Conservation (phyloP, 805 yeast genomes). For the Candida michaelii region DNA sequence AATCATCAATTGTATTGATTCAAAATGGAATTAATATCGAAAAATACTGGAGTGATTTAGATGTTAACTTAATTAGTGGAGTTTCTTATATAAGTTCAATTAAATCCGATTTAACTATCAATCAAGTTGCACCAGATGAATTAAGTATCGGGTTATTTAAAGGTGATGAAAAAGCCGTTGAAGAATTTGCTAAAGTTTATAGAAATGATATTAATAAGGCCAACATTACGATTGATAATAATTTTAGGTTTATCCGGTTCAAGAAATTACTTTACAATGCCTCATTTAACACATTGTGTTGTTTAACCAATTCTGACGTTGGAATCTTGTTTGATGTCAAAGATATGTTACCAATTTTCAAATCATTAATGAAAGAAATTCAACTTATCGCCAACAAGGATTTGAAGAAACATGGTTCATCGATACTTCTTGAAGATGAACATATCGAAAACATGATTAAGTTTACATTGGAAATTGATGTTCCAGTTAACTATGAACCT, state of each 20-base stretch:
- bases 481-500: slow-evolving; percentile 39
- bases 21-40: slow-evolving; percentile 28
- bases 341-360: slow-evolving; percentile 20
- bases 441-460: slow-evolving; percentile 42
- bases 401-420: slow-evolving; percentile 13
- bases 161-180: slow-evolving; percentile 24
- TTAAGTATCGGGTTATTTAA: slow-evolving; percentile 28
- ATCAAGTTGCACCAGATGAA: slow-evolving; percentile 27
- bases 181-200: slow-evolving; percentile 21
- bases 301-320: slow-evolving; percentile 27
- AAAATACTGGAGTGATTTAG: slow-evolving; percentile 21
- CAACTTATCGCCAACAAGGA: slow-evolving; percentile 23
- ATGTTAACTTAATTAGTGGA: slow-evolving; percentile 27
- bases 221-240: slow-evolving; percentile 20
- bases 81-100: slow-evolving; percentile 34
- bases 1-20: slow-evolving; percentile 23
- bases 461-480: slow-evolving; percentile 51
- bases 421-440: slow-evolving; percentile 17
- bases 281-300: slow-evolving; percentile 55
- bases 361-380: slow-evolving; percentile 24
- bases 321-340: slow-evolving; percentile 37
- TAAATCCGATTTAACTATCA: slow-evolving; percentile 25
- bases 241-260: slow-evolving; percentile 48
- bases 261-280: slow-evolving; percentile 70
- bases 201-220: slow-evolving; percentile 22